phyloP scores from a whole-genome alignment of 441 rosid genomes.

The Aleurites moluccanus region DNA sequence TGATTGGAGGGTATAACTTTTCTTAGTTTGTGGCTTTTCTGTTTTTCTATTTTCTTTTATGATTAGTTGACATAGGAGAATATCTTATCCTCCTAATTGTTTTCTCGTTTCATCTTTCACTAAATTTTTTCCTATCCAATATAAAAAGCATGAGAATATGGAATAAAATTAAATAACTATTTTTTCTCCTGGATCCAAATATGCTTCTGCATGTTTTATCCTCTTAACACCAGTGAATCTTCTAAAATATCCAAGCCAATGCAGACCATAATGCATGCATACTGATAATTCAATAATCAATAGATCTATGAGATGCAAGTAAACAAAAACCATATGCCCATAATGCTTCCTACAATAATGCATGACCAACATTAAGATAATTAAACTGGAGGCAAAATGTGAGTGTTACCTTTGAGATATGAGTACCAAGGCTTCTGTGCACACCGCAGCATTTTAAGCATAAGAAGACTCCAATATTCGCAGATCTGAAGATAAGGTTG shows the following conservation, averaged over 20 bases:
- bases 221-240: not conserved
- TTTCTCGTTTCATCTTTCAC: not conserved
- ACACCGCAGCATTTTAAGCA: conserved; percentile 97
- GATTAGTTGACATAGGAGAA: not conserved
- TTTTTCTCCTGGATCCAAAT: not conserved
- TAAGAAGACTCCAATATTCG: conserved; percentile 93
- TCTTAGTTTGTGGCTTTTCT: not conserved
- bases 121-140: not conserved
- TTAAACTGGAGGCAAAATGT: conserved; percentile 13
- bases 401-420: conserved; percentile 76
- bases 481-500: conserved; percentile 62
- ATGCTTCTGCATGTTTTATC: not conserved
- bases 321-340: not conserved
- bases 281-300: not conserved
- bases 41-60: not conserved
- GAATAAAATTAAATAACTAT: too few species aligned
- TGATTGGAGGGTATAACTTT: not conserved
- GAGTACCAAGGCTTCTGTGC: conserved; percentile 96
- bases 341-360: not conserved
- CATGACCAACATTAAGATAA: conserved; percentile 2
- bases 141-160: not conserved
- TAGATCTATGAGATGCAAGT: not conserved
- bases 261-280: not conserved
- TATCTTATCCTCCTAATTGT: conserved; percentile 1
- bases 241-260: not conserved